Evolutionary conservation across 495 filamentous ascomycete genomes (phyloP).

Genomic region (Podospora appendiculata): DNA sequence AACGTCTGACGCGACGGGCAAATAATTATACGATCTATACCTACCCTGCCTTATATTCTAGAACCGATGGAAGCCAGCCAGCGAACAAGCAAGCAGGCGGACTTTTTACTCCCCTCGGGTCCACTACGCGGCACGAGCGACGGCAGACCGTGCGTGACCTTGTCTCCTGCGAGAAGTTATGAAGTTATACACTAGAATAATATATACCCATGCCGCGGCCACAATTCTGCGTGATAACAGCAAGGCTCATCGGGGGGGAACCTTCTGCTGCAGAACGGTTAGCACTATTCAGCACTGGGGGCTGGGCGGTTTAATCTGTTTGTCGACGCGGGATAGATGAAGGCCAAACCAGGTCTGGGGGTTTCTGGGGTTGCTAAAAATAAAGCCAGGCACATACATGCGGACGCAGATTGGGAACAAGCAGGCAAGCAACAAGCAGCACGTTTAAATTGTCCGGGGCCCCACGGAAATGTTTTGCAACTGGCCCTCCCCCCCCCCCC

Average conservation of each 20-base stretch:
- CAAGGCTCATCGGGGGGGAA: too few relatives aligned
- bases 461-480: not conserved
- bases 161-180: not conserved
- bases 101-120: too few relatives aligned
- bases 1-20: not conserved
- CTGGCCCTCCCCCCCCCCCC: not conserved
- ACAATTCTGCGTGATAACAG: not conserved
- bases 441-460: not conserved
- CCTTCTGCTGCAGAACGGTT: too few relatives aligned
- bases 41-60: not conserved
- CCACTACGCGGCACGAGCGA: not conserved
- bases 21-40: not conserved
- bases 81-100: too few relatives aligned
- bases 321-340: not conserved
- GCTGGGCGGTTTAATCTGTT: not conserved
- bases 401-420: not conserved
- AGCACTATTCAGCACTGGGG: too few relatives aligned
- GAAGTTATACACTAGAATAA: not conserved
- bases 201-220: not conserved
- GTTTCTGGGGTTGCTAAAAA: not conserved
- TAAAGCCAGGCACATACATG: not conserved
- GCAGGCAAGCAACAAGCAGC: not conserved
- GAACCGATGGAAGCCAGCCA: slow-evolving; percentile 3
- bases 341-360: slow-evolving; percentile 1
- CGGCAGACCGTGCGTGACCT: not conserved